A percentile compares a stretch with the other conserved stretches of the same genome.
Evolutionary conservation across 225 moss, liverwort and hornwort genomes (phyloP).

Genomic region (Polytrichum commune): DNA sequence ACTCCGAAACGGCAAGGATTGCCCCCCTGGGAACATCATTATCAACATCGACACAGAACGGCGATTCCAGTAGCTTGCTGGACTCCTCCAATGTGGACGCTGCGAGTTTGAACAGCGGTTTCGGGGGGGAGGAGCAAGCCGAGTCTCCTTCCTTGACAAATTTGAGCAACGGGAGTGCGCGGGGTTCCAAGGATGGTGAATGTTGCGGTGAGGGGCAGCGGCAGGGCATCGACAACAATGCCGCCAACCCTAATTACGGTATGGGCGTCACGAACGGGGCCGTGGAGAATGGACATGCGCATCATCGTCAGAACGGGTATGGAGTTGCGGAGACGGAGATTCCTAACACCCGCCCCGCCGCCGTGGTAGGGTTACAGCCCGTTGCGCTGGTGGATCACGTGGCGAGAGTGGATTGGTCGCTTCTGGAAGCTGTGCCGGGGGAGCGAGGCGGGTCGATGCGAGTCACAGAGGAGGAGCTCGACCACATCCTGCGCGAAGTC

Average conservation of each 20-base stretch:
- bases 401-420: constrained; percentile 73
- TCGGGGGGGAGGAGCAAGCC: background rate
- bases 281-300: constrained; percentile 15
- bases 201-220: constrained; percentile 13
- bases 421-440: constrained; percentile 72
- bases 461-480: constrained; percentile 69
- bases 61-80: no score
- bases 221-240: background rate
- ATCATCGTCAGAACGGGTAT: background rate
- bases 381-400: constrained; percentile 91
- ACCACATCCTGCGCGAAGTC: constrained; percentile 70
- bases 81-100: no score
- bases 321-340: constrained; percentile 2
- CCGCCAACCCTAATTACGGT: constrained; percentile 21
- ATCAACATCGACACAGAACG: no score
- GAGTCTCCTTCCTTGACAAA: no score
- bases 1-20: background rate
- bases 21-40: background rate
- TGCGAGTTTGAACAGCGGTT: background rate
- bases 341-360: constrained; percentile 11
- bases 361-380: constrained; percentile 81
- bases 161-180: no score
- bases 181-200: constrained; percentile 1
- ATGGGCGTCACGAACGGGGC: constrained; percentile 6
- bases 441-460: constrained; percentile 88